These are phyloP conservation scores for Fusarium albosuccineum DNA, from an alignment of 2,329 filamentous ascomycete genomes.

Conservation along the genomic window DNA sequence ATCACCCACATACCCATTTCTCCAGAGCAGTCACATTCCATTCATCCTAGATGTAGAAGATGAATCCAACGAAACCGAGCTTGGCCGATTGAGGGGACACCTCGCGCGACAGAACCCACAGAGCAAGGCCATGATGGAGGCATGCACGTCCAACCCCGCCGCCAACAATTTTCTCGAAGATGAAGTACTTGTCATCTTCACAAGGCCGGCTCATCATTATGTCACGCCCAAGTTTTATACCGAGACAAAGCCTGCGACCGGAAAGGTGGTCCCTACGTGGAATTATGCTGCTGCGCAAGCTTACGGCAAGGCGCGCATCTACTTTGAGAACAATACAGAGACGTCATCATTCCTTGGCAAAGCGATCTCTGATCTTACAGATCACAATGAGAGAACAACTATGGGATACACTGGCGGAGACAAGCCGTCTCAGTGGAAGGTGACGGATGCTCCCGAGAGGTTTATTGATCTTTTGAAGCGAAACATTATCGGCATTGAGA, in stretches of 20 bases:
- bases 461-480: conserved; percentile 70
- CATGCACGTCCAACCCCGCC: conserved; percentile 26
- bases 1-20: conserved; percentile 59
- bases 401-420: conserved; percentile 65
- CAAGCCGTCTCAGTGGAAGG: conserved; percentile 61
- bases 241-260: conserved; percentile 72
- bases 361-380: conserved; percentile 66
- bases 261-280: conserved; percentile 79
- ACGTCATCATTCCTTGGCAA: conserved; percentile 59
- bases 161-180: conserved; percentile 52
- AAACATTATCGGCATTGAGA: conserved; percentile 71
- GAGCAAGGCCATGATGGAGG: conserved; percentile 69
- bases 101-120: conserved; percentile 74
- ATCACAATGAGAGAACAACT: conserved; percentile 62
- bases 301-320: conserved; percentile 69
- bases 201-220: conserved; percentile 69
- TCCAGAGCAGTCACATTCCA: conserved; percentile 73
- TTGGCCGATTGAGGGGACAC: conserved; percentile 67
- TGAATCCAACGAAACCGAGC: conserved; percentile 53
- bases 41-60: conserved; percentile 66
- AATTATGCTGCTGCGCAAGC: conserved; percentile 76
- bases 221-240: conserved; percentile 77
- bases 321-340: conserved; percentile 60
- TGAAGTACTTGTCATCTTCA: conserved; percentile 76
- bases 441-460: conserved; percentile 66